A percentile compares a stretch with the other conserved stretches of the same genome.
phyloP scores from a whole-genome alignment of 345 rosid genomes.

The Populus euphratica region DNA sequence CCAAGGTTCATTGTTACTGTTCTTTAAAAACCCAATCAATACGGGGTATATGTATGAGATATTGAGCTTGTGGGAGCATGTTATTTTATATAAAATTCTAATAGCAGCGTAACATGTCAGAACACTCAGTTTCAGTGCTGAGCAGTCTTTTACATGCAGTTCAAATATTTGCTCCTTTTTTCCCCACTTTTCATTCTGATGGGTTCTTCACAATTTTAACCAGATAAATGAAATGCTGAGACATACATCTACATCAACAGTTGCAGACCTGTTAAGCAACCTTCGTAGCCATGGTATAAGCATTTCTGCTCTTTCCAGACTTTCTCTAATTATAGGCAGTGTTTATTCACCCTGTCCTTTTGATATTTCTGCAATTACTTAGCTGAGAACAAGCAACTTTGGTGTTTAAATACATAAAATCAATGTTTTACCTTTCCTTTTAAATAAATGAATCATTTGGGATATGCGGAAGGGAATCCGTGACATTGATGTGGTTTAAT shows the following conservation, averaged over 20 bases:
- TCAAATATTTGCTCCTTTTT: neutral
- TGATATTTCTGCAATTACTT: neutral
- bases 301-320: neutral
- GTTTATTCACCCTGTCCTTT: neutral
- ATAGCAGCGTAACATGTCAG: neutral
- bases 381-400: neutral
- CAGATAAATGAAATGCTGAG: slow-evolving; percentile 76
- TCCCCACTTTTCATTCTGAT: slow-evolving; percentile 5
- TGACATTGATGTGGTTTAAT: neutral
- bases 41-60: neutral
- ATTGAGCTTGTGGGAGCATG: neutral
- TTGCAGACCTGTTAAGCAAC: slow-evolving; percentile 60
- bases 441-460: neutral
- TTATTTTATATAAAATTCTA: neutral
- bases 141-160: neutral
- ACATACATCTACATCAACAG: slow-evolving; percentile 53
- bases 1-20: neutral
- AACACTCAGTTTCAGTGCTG: neutral
- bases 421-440: slow-evolving; percentile 9
- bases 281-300: slow-evolving; percentile 72
- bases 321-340: neutral
- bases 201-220: slow-evolving; percentile 12
- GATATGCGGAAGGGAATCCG: neutral
- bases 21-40: neutral
- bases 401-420: neutral